phyloP scores from a whole-genome alignment of 2,329 filamentous ascomycete species.

The Mycocentrospora acerina region DNA sequence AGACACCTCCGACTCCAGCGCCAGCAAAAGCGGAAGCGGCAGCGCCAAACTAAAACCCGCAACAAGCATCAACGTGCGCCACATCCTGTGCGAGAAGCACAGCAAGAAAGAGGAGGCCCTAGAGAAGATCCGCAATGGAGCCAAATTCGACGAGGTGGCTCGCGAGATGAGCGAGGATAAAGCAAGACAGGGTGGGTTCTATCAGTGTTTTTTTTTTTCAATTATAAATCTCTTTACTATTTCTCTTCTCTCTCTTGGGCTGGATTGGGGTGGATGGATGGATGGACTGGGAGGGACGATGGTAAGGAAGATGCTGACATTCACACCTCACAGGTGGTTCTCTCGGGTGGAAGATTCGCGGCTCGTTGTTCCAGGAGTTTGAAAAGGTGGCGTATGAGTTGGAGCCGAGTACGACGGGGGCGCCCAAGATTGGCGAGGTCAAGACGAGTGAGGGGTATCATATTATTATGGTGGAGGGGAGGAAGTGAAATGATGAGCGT shows the following conservation, averaged over 20 bases:
- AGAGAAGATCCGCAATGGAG: constrained; percentile 64
- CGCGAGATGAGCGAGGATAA: constrained; percentile 75
- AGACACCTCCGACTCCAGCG: constrained; percentile 36
- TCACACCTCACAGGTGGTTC: constrained; percentile 56
- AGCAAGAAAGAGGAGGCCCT: constrained; percentile 76
- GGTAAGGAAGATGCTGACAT: too few relatives aligned
- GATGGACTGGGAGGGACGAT: too few relatives aligned
- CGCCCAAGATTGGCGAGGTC: constrained; percentile 66
- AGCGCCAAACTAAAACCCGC: constrained; percentile 59
- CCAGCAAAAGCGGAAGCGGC: constrained; percentile 38
- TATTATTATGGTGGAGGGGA: constrained; percentile 74
- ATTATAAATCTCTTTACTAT: neutral
- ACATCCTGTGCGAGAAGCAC: constrained; percentile 77
- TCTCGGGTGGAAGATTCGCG: constrained; percentile 72
- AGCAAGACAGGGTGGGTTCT: constrained; percentile 54
- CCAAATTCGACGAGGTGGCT: constrained; percentile 75
- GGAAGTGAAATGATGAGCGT: constrained; percentile 47
- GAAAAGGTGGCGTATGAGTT: constrained; percentile 72
- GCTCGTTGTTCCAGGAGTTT: constrained; percentile 67
- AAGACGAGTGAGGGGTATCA: constrained; percentile 79
- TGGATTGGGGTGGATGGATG: too few relatives aligned
- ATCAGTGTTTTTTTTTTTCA: neutral
- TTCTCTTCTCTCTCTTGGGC: neutral
- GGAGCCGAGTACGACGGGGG: constrained; percentile 64
- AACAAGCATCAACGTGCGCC: constrained; percentile 69